Evolutionary conservation across 345 rosid genomes (phyloP), one percentile per base, ranked within the genome.

Genomic region (Eutrema japonicum): DNA sequence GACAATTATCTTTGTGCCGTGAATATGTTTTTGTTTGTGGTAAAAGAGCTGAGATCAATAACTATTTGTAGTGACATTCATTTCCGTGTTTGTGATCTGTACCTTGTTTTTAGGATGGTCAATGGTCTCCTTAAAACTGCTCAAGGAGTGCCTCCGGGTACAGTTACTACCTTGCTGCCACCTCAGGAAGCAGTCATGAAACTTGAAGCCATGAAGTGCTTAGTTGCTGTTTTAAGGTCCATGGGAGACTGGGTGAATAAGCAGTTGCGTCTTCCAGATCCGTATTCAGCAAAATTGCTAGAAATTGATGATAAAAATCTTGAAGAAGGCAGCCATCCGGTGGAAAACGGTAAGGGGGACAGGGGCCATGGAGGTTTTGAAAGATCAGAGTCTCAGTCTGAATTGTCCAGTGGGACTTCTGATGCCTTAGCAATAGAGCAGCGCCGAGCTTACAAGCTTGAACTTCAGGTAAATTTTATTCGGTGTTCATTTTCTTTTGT

Each of bases 51-150:
- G 48, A 56, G 59, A 63, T 37, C 47, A 40, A 18, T 47, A 27
- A 58, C 53, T 36, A 13, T 52, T 54, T 11, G 27, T 67, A 48
- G 72, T 73, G 36, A 62, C 43, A 47, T 72, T 48, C 52, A 68
- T 60, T 54, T 64, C 46, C 36, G n/a, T 77, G 5, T 71, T 66
- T 79, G n/a, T 71, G 42, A 18, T 48, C 38, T 71, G 38, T 50
- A 49, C 48, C 53, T 64, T 72, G 66, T 58, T 72, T 68, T 50
- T 85, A 96, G 99, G 83, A 90, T 96, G 97, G 99, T 96, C 82
- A 96, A 90, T 83, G 99, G 99, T 81, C 97, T 96, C 80, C 97
- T 96, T 76, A 96, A 96, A 87, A 96, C 98, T 74, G 97, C 98
- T 60, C 99, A 92, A 87, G 99, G 99, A 77, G 88, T 86, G 49